These are phyloP conservation scores for Rickenella mellea DNA, from an alignment of 768 basidiomycete genomes.

Conservation along the genomic window DNA sequence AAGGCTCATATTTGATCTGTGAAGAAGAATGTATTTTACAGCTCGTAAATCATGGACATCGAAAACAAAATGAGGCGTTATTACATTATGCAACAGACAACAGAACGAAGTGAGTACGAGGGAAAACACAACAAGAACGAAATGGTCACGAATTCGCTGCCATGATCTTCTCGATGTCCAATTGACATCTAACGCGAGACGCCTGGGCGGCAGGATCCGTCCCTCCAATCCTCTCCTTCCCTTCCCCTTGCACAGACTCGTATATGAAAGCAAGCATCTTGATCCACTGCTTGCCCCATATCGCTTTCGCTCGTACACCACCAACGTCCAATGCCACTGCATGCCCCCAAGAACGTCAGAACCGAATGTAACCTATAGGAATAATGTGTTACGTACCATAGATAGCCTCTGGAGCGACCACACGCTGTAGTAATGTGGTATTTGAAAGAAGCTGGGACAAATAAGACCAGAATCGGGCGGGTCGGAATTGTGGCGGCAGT, in stretches of 20 bases:
- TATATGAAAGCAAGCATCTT: slow-evolving; percentile 63
- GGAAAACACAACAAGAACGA: too few relatives aligned
- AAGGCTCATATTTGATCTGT: too few relatives aligned
- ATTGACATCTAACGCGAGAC: slow-evolving; percentile 51
- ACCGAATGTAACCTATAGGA: slow-evolving; percentile 1
- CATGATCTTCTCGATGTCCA: slow-evolving; percentile 60
- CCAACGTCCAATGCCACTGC: slow-evolving; percentile 65
- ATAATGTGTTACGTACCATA: slow-evolving; percentile 39
- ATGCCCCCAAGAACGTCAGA: slow-evolving; percentile 4
- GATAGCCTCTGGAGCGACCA: slow-evolving; percentile 59
- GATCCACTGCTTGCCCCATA: slow-evolving; percentile 76
- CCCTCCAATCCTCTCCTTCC: slow-evolving; percentile 45
- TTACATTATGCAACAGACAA: too few relatives aligned
- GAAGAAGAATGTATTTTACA: too few relatives aligned
- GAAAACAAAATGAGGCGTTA: too few relatives aligned
- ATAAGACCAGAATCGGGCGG: slow-evolving; percentile 64
- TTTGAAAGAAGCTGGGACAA: slow-evolving; percentile 53
- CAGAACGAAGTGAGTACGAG: too few relatives aligned
- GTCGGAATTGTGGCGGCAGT: slow-evolving; percentile 45
- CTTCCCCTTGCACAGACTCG: slow-evolving; percentile 35
- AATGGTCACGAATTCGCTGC: too few relatives aligned
- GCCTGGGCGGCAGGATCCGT: slow-evolving; percentile 50
- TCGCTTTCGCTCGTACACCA: slow-evolving; percentile 44
- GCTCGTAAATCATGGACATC: too few relatives aligned
- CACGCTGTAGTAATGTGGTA: slow-evolving; percentile 38